Base-by-base conservation (phyloP, 1,284 basidiomycete genomes). In the Ustilago vetiveriae region DNA sequence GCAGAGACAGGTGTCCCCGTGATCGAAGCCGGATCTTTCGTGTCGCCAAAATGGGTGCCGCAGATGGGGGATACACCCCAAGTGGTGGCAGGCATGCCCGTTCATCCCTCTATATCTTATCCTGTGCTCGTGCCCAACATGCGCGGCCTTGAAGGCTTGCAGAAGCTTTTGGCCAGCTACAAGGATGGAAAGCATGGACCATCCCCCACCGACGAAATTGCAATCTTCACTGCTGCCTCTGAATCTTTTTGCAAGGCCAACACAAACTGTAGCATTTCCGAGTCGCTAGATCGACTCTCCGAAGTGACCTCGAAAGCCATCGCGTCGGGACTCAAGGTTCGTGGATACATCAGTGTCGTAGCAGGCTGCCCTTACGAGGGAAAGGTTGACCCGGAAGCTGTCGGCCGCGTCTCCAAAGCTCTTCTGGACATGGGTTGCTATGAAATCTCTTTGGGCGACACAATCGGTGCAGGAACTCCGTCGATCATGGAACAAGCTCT, bases 341-440 rank as follows among this genome's bases (percentile, higher is more conserved):
- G 94, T 30, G 94, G 92, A 0, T 96, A 97, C 80, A 89, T 84
- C n/a, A 75, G 70, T n/a, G 90, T 90, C 33, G 88, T 94, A 52
- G 73, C 74, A 4, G 87, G 88, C 11, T 95, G 92, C 77, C 94
- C 94, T 1, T 96, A 90, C 82, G 87, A 89, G 19, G 94, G 94
- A 1, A 84, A 84, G 8, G 89, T 91, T n/a, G 88, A 90, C 57
- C 87, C 88, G 2, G 83, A 83, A 37, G 83, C 84, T 17, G 92
- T 94, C 6, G 86, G 88, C 39, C 87, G 89, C 19, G 88, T 96
- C 11, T 85, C 90, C 0, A 87, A 86, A 63, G 88, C 87, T 66
- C 82, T 98, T 23, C 72, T 89, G 5, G 88, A 92, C 56, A 94
- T 96, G 90, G 94, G 94, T 0, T 95, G 92, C 80, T 96, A 95